A percentile compares a stretch with the other conserved stretches of the same genome.
phyloP scores from a whole-genome alignment of 1,284 basidiomycete species.

The Leccinum pseudoinsigne region DNA sequence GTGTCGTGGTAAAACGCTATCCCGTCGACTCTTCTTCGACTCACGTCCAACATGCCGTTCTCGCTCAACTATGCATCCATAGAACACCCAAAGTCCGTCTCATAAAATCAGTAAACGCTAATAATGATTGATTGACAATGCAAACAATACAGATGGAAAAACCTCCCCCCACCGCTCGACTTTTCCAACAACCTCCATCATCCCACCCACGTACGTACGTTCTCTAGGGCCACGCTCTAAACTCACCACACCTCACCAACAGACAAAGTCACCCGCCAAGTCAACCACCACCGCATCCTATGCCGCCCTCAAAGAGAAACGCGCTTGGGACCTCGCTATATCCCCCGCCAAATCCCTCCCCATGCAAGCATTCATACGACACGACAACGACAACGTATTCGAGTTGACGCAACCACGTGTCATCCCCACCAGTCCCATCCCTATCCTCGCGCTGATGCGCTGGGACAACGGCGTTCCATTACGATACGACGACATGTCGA shows the following conservation, averaged over 20 bases:
- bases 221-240: too few relatives aligned
- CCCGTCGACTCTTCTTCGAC: too few relatives aligned
- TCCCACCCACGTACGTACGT: slow-evolving; percentile 24
- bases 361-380: slow-evolving; percentile 85
- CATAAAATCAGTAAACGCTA: neutral
- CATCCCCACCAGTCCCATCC: too few relatives aligned
- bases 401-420: too few relatives aligned
- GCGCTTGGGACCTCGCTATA: slow-evolving; percentile 88
- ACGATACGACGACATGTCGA: too few relatives aligned
- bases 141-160: slow-evolving; percentile 48
- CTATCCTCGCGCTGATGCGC: too few relatives aligned
- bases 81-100: slow-evolving; percentile 25
- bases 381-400: too few relatives aligned
- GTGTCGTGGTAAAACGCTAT: too few relatives aligned
- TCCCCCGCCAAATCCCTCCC: slow-evolving; percentile 85
- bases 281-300: slow-evolving; percentile 48
- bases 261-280: slow-evolving; percentile 46
- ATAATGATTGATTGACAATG: too few relatives aligned
- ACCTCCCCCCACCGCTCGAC: slow-evolving; percentile 61
- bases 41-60: slow-evolving; percentile 23
- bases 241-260: neutral
- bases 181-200: slow-evolving; percentile 43
- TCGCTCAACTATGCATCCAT: slow-evolving; percentile 31
- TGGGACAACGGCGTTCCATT: too few relatives aligned
- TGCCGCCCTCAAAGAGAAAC: slow-evolving; percentile 70